Base-by-base conservation (phyloP, 2,329 filamentous ascomycete species). In the Gnomoniopsis sp. region DNA sequence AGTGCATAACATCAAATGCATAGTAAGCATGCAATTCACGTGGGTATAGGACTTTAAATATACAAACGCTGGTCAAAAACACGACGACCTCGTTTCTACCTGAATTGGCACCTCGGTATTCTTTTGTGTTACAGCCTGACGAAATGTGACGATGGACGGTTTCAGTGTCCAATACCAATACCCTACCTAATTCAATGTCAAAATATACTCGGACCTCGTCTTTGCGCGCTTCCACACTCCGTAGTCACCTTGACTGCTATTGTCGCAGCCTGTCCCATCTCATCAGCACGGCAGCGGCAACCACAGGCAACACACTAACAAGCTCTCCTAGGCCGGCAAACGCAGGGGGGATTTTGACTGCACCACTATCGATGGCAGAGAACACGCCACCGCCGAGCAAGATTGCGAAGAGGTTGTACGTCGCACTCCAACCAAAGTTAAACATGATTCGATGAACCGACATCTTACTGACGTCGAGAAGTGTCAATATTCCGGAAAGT, bases 311-410 rank as follows among this genome's bases (percentile, higher is more conserved):
- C 0, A 93, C 86, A 65, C 89, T 91, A 0, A 90, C 87, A 34
- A 92, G 68, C 74, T 92, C 89, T 0, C 89, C 89, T 10, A 91
- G 66, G 0, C 87, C 88, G 0, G 88, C 88, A 76, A 80, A 90
- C 62, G 79, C 73, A 0, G 87, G 86, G 17, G 83, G 80, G 41
- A 82, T 79, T 7, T 77, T 71, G 10, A 68, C 73, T 15, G 33
- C 48, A 6, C 46, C 23, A 12, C 44, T 52, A 3, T 43, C 19
- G 10, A 57, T 38, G 6, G 70, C 65, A 2, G 87, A 83, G 67
- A 89, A 87, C 0, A 83, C 86, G 0, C 89, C 89, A 0, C 82
- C 79, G 1, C 84, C 88, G 0, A 91, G 76, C 46, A 90, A 71
- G 3, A 93, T 75, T 0, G 88, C 88, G 56, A 88, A 79, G 1